A percentile compares a stretch with the other conserved stretches of the same genome.
Conservation (phyloP, 352 stramenopile genomes). For the Globisporangium middletonii region DNA sequence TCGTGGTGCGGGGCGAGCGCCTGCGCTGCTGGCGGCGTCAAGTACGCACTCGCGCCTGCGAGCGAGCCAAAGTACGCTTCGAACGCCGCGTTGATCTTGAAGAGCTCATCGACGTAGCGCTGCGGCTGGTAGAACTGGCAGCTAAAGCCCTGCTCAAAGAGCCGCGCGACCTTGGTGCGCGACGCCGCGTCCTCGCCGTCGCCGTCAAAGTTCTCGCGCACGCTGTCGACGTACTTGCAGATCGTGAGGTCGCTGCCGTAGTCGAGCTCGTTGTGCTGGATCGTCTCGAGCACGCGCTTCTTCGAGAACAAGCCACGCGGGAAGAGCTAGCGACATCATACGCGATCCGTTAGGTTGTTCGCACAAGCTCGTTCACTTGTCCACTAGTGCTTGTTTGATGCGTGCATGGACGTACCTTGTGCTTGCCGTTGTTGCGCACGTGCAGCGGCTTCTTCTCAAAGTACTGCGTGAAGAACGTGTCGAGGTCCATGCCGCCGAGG, state of each 20-base stretch:
- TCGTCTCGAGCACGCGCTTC: constrained; percentile 56
- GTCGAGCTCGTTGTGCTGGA: constrained; percentile 44
- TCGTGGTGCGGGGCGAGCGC: constrained; percentile 84
- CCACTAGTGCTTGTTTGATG: not conserved
- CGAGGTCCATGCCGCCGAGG: constrained; percentile 56
- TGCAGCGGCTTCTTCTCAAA: constrained; percentile 86
- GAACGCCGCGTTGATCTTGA: constrained; percentile 70
- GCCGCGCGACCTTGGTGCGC: constrained; percentile 45
- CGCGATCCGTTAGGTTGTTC: not conserved
- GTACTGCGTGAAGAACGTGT: constrained; percentile 58
- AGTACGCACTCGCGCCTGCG: constrained; percentile 70
- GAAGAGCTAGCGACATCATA: constrained; percentile 31
- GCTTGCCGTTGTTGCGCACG: constrained; percentile 42
- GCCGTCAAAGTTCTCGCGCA: constrained; percentile 67
- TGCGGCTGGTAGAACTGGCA: constrained; percentile 89
- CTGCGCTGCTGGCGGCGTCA: constrained; percentile 72
- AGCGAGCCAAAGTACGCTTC: constrained; percentile 73
- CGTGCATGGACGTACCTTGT: constrained; percentile 13
- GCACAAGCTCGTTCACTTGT: no score
- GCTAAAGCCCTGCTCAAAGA: constrained; percentile 71
- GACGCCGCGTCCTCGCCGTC: constrained; percentile 39
- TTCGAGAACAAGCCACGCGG: constrained; percentile 55
- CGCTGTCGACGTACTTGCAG: constrained; percentile 60
- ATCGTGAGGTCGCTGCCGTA: constrained; percentile 70
- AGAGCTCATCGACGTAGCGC: constrained; percentile 73